Conservation (phyloP, 208 protist genomes). For the Wallacemonas sp. region DNA sequence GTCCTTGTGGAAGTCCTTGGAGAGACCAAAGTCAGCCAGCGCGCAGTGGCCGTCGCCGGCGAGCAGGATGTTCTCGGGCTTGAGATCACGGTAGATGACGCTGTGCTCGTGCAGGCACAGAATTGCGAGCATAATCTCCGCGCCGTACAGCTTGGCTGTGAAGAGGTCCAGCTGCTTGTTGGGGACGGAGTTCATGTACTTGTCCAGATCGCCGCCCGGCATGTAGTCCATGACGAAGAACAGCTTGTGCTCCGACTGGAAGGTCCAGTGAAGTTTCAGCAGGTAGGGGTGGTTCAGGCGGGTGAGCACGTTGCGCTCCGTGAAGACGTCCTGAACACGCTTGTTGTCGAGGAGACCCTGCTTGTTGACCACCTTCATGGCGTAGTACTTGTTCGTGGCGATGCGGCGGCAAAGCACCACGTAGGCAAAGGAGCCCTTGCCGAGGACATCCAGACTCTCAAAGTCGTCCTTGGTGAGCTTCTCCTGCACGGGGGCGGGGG, state of each 20-base stretch:
- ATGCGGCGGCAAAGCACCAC: conserved; percentile 94
- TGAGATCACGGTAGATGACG: conserved; percentile 95
- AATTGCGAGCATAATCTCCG: conserved; percentile 93
- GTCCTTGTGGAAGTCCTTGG: conserved; percentile 91
- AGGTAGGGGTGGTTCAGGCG: conserved; percentile 94
- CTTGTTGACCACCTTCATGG: conserved; percentile 95
- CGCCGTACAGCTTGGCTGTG: conserved; percentile 92
- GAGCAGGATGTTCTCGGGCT: conserved; percentile 94
- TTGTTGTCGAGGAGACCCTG: conserved; percentile 89
- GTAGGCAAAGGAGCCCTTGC: conserved; percentile 95
- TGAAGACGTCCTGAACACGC: conserved; percentile 92
- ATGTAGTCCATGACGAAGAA: conserved; percentile 97
- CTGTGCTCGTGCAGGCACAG: conserved; percentile 93
- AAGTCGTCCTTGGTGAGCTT: conserved; percentile 94
- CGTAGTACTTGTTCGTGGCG: conserved; percentile 91
- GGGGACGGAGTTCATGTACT: conserved; percentile 90
- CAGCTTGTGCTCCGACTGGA: conserved; percentile 95
- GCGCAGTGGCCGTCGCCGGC: conserved; percentile 85
- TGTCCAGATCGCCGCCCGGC: conserved; percentile 93
- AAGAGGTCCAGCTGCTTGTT: conserved; percentile 87
- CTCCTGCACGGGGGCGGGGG: conserved; percentile 44
- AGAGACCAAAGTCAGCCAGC: conserved; percentile 93
- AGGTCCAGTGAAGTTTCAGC: conserved; percentile 95
- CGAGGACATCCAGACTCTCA: conserved; percentile 90
- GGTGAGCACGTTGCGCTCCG: conserved; percentile 92